Conservation (phyloP, 1,284 basidiomycete genomes). For the Veloporphyrellus conicus region DNA sequence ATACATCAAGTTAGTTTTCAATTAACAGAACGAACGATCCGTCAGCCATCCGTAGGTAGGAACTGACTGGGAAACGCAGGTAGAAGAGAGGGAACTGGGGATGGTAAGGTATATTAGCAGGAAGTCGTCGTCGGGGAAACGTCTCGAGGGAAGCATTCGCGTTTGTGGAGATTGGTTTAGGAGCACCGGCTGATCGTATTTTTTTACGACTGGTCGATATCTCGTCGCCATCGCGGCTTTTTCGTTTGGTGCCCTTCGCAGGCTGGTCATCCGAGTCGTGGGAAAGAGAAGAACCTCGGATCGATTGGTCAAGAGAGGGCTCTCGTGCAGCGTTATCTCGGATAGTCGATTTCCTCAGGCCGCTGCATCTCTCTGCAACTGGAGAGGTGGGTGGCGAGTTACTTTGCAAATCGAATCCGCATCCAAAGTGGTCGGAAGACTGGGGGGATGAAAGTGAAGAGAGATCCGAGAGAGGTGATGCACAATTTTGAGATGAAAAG, state of each 20-base stretch:
- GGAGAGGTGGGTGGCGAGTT: constrained; percentile 25
- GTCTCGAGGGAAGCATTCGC: neutral
- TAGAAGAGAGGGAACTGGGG: constrained; percentile 56
- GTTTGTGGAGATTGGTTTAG: neutral
- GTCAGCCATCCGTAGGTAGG: constrained; percentile 40
- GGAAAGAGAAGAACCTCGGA: constrained; percentile 2
- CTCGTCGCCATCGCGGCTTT: constrained; percentile 10
- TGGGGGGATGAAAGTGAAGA: constrained; percentile 29
- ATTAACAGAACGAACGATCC: constrained; percentile 27
- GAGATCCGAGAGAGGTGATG: constrained; percentile 27
- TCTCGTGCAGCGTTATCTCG: neutral
- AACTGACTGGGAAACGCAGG: constrained; percentile 58
- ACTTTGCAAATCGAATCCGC: constrained; percentile 1
- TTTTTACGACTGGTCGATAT: constrained; percentile 15
- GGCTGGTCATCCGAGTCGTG: constrained; percentile 14
- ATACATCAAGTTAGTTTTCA: neutral
- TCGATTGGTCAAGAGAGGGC: neutral
- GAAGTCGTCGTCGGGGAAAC: constrained; percentile 43
- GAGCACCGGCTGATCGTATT: neutral
- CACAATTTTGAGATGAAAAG: constrained; percentile 8
- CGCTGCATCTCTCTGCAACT: neutral
- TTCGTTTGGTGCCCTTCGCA: constrained; percentile 14
- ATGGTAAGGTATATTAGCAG: constrained; percentile 43
- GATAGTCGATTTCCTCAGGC: neutral
- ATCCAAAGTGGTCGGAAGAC: constrained; percentile 4